A percentile compares a stretch with the other conserved stretches of the same genome.
phyloP scores from a whole-genome alignment of 805 yeast species.

The Pichia heedii region DNA sequence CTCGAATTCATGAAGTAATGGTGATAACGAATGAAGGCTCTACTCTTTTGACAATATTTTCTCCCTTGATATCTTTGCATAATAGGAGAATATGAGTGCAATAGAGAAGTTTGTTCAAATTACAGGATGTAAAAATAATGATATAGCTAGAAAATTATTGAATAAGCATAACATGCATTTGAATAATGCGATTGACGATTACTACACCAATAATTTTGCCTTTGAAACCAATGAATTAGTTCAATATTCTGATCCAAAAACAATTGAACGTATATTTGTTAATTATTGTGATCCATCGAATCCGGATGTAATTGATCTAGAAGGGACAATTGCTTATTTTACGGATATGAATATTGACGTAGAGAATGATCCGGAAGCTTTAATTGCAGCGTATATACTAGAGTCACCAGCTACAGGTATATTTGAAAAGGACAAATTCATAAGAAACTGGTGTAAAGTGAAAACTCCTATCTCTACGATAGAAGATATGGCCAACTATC shows the following conservation, averaged over 20 bases:
- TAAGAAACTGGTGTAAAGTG: conserved; percentile 46
- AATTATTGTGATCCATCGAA: conserved; percentile 9
- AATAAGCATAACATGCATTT: conserved; percentile 11
- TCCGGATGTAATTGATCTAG: conserved; percentile 50
- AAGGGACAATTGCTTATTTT: conserved; percentile 66
- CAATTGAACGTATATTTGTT: conserved; percentile 15
- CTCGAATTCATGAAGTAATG: too few relatives aligned
- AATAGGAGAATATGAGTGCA: background rate
- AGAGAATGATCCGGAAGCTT: conserved; percentile 57
- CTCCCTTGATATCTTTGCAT: too few relatives aligned
- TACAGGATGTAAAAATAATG: conserved; percentile 29
- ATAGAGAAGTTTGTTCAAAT: conserved; percentile 29
- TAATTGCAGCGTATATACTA: conserved; percentile 63
- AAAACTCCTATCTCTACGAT: conserved; percentile 12
- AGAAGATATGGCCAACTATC: conserved; percentile 12
- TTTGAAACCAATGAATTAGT: background rate
- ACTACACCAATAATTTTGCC: background rate
- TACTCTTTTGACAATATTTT: too few relatives aligned
- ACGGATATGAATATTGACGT: conserved; percentile 60
- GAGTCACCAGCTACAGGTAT: conserved; percentile 60
- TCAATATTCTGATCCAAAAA: background rate
- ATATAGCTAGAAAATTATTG: conserved; percentile 32
- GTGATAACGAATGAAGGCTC: too few relatives aligned
- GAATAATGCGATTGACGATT: conserved; percentile 10
- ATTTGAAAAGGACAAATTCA: conserved; percentile 41